Evolutionary conservation across 2,329 filamentous ascomycete genomes (phyloP), one percentile per base, ranked within the genome.

Genomic region (Penicillium sp.): DNA sequence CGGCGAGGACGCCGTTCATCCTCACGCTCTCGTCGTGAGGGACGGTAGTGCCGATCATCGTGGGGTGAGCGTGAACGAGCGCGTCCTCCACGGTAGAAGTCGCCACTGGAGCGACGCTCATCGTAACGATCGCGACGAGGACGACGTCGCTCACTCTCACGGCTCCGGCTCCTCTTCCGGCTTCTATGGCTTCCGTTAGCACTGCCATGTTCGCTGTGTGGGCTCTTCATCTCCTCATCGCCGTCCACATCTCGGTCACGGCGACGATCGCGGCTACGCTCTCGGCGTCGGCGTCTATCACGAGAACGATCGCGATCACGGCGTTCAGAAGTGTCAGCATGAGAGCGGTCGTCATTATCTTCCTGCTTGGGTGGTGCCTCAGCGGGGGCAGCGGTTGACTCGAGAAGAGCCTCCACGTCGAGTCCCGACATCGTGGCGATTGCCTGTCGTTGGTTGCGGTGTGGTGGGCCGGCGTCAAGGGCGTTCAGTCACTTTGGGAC

Each of bases 321-420:
- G 56, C 81, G 81, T 62, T 85, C 81, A 64, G 76, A 77, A 61
- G 79, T 76, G 53, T 84, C 83, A 60, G 77, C 75, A 62, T 80
- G 85, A 61, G 82, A 79, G 54, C 82, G 81, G 67, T 81, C 77
- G 63, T 86, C 84, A 62, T 80, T 78, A 61, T 85, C 82, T 60
- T 85, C 83, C 63, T 74, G 61, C 27, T 69, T 68, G 56, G 69
- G 64, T 37, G 69, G 55, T 18, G 72, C 63, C 45, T 71, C 67
- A 42, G 71, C 61, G 45, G 81, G 80, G 71, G 86, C 87, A 50
- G 89, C 90, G 60, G 89, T 90, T 49, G 89, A 90, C 76, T 96
- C 92, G 65, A 97, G 86, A 62, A 97, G 84, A 63, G 91, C 90
- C 81, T 97, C 92, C 67, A 97, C 90, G 71, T 96, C 91, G 65